These are phyloP conservation scores for Nannochloropsis oceanica DNA, from an alignment of 108 stramenopile species.

Conservation along the genomic window DNA sequence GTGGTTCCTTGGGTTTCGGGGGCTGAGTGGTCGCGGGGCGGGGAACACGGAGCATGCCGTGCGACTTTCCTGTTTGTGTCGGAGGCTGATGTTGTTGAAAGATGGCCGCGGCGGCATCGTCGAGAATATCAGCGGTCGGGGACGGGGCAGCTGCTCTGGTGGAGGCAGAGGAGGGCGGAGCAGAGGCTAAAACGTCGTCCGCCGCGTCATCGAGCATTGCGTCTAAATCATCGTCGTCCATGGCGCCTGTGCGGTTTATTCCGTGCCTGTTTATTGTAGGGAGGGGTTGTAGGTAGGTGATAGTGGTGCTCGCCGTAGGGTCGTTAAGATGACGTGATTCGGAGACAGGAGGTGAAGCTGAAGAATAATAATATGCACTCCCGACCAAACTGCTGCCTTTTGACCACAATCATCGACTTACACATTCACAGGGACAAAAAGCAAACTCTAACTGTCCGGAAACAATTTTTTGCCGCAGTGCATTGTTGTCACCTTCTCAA, in stretches of 20 bases:
- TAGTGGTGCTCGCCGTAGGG: too few relatives aligned
- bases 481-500: too few relatives aligned
- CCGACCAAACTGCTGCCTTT: too few relatives aligned
- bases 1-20: not conserved
- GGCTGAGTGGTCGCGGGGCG: not conserved
- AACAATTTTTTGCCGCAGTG: too few relatives aligned
- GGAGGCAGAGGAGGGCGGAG: not conserved
- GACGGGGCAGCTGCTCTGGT: not conserved
- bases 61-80: not conserved
- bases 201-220: not conserved
- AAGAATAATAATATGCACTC: too few relatives aligned
- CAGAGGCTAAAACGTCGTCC: not conserved
- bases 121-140: not conserved
- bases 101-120: not conserved
- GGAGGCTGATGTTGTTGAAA: not conserved
- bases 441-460: too few relatives aligned
- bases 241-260: not conserved
- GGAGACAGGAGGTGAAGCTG: too few relatives aligned
- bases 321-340: too few relatives aligned
- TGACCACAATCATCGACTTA: too few relatives aligned
- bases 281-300: too few relatives aligned
- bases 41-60: not conserved
- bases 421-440: too few relatives aligned
- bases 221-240: not conserved
- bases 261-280: too few relatives aligned